Percentiles rank a stretch among this genome's conserved stretches.
Conservation (phyloP, 768 basidiomycete species). For the Rhodotorula babjevae region DNA sequence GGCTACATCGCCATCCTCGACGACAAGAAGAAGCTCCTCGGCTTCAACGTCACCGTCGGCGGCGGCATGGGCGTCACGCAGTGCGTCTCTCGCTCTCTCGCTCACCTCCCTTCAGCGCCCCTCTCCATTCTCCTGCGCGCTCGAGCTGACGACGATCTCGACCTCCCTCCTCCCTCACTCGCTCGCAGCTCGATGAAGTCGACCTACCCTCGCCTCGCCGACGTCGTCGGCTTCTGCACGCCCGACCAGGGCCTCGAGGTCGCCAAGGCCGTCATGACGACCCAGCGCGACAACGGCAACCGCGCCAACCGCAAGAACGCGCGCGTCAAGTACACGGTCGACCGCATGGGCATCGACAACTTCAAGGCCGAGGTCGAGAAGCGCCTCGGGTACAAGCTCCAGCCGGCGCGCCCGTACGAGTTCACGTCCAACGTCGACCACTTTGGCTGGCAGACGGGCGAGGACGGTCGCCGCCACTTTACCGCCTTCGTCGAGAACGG, state of each 20-base stretch:
- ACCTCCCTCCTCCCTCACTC: too few species aligned
- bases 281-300: constrained; percentile 93
- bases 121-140: too few species aligned
- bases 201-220: constrained; percentile 86
- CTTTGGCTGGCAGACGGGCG: constrained; percentile 84
- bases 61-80: constrained; percentile 99
- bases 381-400: constrained; percentile 71
- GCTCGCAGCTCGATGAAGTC: constrained; percentile 75
- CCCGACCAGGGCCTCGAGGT: constrained; percentile 75
- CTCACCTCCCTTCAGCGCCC: not conserved
- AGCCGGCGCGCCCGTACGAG: constrained; percentile 66
- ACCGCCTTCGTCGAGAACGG: constrained; percentile 95
- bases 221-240: constrained; percentile 87
- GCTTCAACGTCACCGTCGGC: constrained; percentile 90
- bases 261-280: constrained; percentile 88
- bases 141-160: too few species aligned
- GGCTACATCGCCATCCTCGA: constrained; percentile 93
- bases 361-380: constrained; percentile 90
- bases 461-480: constrained; percentile 85
- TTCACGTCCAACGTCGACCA: constrained; percentile 90
- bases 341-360: constrained; percentile 80
- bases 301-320: constrained; percentile 60
- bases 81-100: constrained; percentile 3
- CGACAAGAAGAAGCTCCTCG: constrained; percentile 67
- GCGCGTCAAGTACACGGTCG: constrained; percentile 74